Conservation (phyloP, 176 grass and related monocot species). For the Rhipidocladum racemiflorum region DNA sequence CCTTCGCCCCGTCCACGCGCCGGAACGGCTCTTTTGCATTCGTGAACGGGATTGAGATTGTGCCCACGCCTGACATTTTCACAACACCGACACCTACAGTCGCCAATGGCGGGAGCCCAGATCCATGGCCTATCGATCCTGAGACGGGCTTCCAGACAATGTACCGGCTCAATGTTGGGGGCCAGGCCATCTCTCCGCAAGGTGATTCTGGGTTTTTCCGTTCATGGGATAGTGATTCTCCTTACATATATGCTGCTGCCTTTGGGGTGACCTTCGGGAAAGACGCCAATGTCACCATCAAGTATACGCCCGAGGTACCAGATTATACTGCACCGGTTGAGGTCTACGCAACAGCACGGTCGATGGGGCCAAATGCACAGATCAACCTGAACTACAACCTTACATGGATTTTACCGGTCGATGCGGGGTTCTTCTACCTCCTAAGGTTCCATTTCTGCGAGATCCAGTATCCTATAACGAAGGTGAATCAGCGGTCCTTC, state of each 20-base stretch:
- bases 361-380: conserved; percentile 58
- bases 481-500: conserved; percentile 56
- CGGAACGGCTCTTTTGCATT: conserved; percentile 50
- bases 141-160: conserved; percentile 42
- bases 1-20: conserved; percentile 44
- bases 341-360: conserved; percentile 65
- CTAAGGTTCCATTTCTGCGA: conserved; percentile 87
- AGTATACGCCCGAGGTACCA: conserved; percentile 23
- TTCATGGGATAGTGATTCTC: conserved; percentile 40
- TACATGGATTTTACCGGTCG: conserved; percentile 66
- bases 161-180: conserved; percentile 76
- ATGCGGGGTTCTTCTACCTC: conserved; percentile 58
- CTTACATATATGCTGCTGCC: conserved; percentile 30
- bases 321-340: conserved; percentile 44
- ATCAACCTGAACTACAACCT: conserved; percentile 78
- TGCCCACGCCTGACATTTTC: conserved; percentile 54
- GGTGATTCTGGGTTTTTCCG: conserved; percentile 49
- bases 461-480: conserved; percentile 64
- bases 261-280: conserved; percentile 45
- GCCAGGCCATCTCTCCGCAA: conserved; percentile 20
- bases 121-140: not conserved
- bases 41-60: conserved; percentile 75
- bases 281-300: conserved; percentile 45
- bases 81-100: not conserved
- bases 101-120: not conserved